Evolutionary conservation across 2,329 filamentous ascomycete species (phyloP).

Genomic region (Periconia sp.): DNA sequence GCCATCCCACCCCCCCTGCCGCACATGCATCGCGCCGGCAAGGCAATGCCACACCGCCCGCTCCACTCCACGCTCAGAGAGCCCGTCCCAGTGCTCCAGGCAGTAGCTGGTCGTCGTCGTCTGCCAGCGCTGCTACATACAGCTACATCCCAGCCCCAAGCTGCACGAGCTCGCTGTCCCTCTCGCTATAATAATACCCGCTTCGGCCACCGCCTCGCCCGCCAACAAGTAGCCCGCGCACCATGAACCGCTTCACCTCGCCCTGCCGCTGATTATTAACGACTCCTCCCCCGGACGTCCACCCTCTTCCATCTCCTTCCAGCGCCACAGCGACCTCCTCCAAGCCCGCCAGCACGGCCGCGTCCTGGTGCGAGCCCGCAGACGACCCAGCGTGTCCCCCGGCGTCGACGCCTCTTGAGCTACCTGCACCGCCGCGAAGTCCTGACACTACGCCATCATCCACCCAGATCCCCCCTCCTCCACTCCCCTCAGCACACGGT

Average conservation of each 20-base stretch:
- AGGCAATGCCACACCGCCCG: too few relatives aligned
- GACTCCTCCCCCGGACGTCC: slow-evolving; percentile 18
- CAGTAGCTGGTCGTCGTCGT: too few relatives aligned
- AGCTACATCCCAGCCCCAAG: neutral
- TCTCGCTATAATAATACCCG: neutral
- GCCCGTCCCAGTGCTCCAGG: too few relatives aligned
- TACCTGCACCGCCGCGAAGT: slow-evolving; percentile 21
- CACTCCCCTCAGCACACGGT: slow-evolving; percentile 31
- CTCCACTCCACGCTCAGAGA: too few relatives aligned
- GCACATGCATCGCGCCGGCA: too few relatives aligned
- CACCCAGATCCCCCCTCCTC: slow-evolving; percentile 13
- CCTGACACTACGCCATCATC: slow-evolving; percentile 25
- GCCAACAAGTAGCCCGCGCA: slow-evolving; percentile 4
- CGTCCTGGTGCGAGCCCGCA: too few relatives aligned
- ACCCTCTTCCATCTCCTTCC: slow-evolving; percentile 38
- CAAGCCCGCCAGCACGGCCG: slow-evolving; percentile 17
- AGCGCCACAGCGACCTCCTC: slow-evolving; percentile 14
- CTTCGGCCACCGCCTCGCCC: slow-evolving; percentile 8
- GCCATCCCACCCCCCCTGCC: too few relatives aligned
- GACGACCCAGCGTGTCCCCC: too few relatives aligned
- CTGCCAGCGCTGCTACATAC: neutral
- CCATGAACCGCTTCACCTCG: slow-evolving; percentile 17
- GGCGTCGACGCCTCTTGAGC: slow-evolving; percentile 21
- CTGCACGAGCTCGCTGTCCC: too few relatives aligned
- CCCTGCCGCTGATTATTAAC: slow-evolving; percentile 31